These are phyloP conservation scores for Irpex rosettiformis DNA, from an alignment of 1,284 basidiomycete genomes.

Conservation along the genomic window DNA sequence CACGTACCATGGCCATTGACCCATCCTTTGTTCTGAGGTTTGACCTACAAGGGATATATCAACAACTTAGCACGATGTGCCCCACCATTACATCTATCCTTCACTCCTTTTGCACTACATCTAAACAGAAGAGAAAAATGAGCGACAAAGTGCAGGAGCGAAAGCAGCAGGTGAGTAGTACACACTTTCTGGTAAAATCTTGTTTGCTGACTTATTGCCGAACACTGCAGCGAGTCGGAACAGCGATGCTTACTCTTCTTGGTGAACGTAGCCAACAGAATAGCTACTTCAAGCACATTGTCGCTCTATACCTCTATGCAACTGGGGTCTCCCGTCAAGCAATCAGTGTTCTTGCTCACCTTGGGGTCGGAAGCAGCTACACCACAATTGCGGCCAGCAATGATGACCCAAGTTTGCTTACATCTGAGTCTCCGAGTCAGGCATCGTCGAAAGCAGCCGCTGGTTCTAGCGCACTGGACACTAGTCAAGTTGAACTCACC, in stretches of 20 bases:
- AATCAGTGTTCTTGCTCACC: constrained; percentile 24
- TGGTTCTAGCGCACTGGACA: no score
- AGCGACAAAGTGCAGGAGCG: not conserved
- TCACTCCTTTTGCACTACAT: constrained; percentile 6
- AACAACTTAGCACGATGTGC: not conserved
- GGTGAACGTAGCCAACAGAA: constrained; percentile 31
- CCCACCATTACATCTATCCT: not conserved
- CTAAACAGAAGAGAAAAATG: not conserved
- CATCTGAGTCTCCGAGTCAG: not conserved
- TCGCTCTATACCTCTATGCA: constrained; percentile 32
- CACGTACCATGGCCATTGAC: constrained; percentile 2
- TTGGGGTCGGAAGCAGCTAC: constrained; percentile 22
- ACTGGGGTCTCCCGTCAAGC: constrained; percentile 28
- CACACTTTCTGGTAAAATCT: not conserved
- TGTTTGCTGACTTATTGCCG: not conserved
- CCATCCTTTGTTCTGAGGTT: constrained; percentile 1
- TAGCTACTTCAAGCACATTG: constrained; percentile 23
- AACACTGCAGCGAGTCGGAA: constrained; percentile 11
- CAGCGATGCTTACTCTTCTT: constrained; percentile 15
- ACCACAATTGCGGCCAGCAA: not conserved
- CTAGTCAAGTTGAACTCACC: no score
- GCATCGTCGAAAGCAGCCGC: no score
- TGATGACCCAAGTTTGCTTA: not conserved
- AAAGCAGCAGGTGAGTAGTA: not conserved
- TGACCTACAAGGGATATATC: not conserved